Percentiles rank a stretch among this genome's conserved stretches.
phyloP scores from a whole-genome alignment of 1,284 basidiomycete genomes.

The Phellopilus nigrolimitatus region DNA sequence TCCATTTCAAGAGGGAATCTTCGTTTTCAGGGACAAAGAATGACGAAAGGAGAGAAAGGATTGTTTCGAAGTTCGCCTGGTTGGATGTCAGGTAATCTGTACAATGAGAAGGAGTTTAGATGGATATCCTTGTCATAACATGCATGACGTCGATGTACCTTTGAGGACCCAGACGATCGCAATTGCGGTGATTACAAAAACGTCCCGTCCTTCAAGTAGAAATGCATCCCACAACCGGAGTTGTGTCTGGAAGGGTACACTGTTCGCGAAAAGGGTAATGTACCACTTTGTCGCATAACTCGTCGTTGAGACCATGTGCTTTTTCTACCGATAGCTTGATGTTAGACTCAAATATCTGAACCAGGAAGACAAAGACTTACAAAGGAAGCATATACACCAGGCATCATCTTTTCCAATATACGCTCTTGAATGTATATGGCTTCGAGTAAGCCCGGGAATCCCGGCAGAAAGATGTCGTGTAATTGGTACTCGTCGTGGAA shows the following conservation, averaged over 20 bases:
- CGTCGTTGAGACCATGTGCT: constrained; percentile 86
- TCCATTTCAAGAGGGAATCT: constrained; percentile 75
- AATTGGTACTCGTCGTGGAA: constrained; percentile 87
- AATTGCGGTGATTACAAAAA: constrained; percentile 80
- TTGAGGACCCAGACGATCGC: constrained; percentile 88
- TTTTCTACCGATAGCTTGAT: no score
- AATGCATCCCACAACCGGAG: constrained; percentile 94
- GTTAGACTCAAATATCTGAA: no score
- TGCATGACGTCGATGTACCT: constrained; percentile 43
- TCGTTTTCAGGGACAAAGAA: constrained; percentile 92
- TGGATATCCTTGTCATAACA: constrained; percentile 31
- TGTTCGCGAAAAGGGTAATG: constrained; percentile 94
- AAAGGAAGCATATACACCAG: constrained; percentile 82
- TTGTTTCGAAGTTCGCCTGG: constrained; percentile 85
- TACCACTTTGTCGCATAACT: constrained; percentile 99
- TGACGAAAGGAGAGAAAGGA: constrained; percentile 82
- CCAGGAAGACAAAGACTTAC: constrained; percentile 34
- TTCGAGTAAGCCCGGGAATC: constrained; percentile 94
- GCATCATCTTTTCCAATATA: constrained; percentile 81
- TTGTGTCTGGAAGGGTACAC: constrained; percentile 94
- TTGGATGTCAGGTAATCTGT: constrained; percentile 72
- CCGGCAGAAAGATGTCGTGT: constrained; percentile 88
- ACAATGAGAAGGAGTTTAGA: constrained; percentile 32
- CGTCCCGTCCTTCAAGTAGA: constrained; percentile 85
- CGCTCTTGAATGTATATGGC: constrained; percentile 92